Evolutionary conservation across 139 green algal species (phyloP).

Genomic region (Monoraphidium neglectum): DNA sequence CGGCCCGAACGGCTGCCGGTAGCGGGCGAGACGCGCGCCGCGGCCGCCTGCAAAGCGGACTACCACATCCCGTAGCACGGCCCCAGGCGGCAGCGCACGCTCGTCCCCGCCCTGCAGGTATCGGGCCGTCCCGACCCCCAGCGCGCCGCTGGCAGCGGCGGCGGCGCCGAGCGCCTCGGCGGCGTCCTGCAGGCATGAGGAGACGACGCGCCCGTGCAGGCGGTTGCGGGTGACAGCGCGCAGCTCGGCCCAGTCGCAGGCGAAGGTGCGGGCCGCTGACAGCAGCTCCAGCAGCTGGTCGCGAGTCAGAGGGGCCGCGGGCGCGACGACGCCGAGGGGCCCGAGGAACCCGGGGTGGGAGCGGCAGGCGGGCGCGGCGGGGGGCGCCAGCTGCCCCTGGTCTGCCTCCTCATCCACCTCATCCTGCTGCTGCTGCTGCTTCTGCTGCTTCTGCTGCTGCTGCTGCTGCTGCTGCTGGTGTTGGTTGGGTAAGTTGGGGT

Average conservation of each 20-base stretch:
- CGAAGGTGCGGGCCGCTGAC: conserved; percentile 59
- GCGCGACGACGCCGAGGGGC: conserved; percentile 50
- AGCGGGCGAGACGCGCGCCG: conserved; percentile 29
- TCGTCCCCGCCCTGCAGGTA: conserved; percentile 20
- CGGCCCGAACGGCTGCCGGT: conserved; percentile 61
- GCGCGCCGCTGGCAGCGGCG: conserved; percentile 54
- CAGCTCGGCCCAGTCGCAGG: conserved; percentile 77
- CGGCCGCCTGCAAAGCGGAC: conserved; percentile 22
- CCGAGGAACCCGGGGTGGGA: conserved; percentile 37
- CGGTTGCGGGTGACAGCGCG: conserved; percentile 48
- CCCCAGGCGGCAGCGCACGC: conserved; percentile 9
- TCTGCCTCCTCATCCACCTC: neutral
- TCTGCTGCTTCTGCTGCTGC: neutral
- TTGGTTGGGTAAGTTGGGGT: too few relatives aligned
- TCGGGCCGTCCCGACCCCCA: conserved; percentile 59
- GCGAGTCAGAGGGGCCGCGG: conserved; percentile 17
- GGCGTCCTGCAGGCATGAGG: conserved; percentile 2
- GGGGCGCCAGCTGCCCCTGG: neutral
- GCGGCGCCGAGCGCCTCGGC: conserved; percentile 51
- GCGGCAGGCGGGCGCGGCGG: neutral
- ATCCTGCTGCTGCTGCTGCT: neutral
- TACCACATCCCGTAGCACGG: conserved; percentile 7
- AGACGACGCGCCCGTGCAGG: conserved; percentile 49
- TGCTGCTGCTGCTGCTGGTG: conserved; percentile 20
- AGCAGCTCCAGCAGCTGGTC: conserved; percentile 47